Base-by-base conservation (phyloP, 1,139 yeast species). In the Keqinozyma sinolaborantium region DNA sequence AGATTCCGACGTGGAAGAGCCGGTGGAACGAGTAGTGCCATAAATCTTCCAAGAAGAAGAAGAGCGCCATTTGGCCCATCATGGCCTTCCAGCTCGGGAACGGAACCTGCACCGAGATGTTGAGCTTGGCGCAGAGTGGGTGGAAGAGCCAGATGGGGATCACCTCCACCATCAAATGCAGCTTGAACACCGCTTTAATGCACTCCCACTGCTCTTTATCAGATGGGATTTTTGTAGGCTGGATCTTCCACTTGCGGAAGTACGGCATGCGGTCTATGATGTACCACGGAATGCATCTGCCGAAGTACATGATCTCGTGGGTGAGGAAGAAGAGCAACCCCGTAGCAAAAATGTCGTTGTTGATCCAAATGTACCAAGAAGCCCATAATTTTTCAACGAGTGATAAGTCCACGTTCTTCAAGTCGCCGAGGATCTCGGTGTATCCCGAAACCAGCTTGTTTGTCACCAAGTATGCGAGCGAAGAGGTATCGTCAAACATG, bases 21-120 rank as follows among this genome's bases (percentile, higher is more conserved):
- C 97, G 77, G 62, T 90, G 97, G 53, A 83, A 82, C 84, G 94
- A 83, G 68, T 90, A 90, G 60, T 90, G 97, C 97, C 97, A 90
- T 38, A 87, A 71, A 54, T 90, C 97, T 63, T 90, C 97, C 45
- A 84, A 61, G 28, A 86, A 70, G 59, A 90, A 90, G 63, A 90
- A 87, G 4, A 83, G 48, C 4, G 74, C 68, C 35, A 88, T 72
- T 57, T 90, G 97, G 30, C 64, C 48, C 18, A 64, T 56, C 66
- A 85, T 78, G 20, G 73, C 72, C 34, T 60, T 61, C 54, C 66
- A 53, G 9, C 72, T 48, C 25, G 97, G 97, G 70, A 90, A 88
- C 13, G 97, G 96, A 6, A 88, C 95, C 29, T 74, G 71, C 47
- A 79, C 76, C 10, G 79, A 62, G 45, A 90, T 83, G 39, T 92